Evolutionary conservation across 495 filamentous ascomycete genomes (phyloP), one percentile per base, ranked within the genome.

Genomic region (Cladorrhinum samala): DNA sequence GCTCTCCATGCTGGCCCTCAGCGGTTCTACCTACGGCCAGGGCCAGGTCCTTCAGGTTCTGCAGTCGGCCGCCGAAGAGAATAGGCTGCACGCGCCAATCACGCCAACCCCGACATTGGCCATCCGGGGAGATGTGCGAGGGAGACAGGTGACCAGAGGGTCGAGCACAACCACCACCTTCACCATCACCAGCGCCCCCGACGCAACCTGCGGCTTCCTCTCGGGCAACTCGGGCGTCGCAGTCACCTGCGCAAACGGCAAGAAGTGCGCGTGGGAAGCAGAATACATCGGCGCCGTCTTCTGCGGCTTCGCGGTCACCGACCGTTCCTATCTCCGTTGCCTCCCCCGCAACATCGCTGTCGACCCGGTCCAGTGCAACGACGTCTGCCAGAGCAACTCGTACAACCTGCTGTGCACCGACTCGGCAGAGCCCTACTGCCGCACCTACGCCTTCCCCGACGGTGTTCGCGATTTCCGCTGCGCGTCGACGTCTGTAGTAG

Each of bases 381-480:
- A 53, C 24, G 33, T 47, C 27, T 53, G 51, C 43, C 51, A 53
- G 33, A 46, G 25, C 33, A 53, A 53, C 43, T n/a, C 24, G 8
- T 53, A 19, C 43, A 53, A 53, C 43, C 51, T 53, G 14, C 41
- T 53, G 41, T 53, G 51, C 51, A 53, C 51, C 14, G 36, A 53
- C 18, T 39, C 51, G 16, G 36, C 41, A 1, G 44, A 40, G 9
- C 51, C 51, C 9, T 53, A 46, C 23, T 53, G 51, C 43, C 42
- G 51, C 19, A 53, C 51, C 8, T 47, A 39, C 20, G 51, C 51
- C 2, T 53, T 46, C 19, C 51, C 51, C 8, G 21, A 25, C 11
- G 42, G 42, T 37, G 42, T 53, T 9, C 16, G 43, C 18, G 51
- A 39, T 44, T 53, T 19, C 38, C 41, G 42, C n/a, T 53, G 51